Conservation (phyloP, 1,284 basidiomycete species). For the Kwoniella shivajii region DNA sequence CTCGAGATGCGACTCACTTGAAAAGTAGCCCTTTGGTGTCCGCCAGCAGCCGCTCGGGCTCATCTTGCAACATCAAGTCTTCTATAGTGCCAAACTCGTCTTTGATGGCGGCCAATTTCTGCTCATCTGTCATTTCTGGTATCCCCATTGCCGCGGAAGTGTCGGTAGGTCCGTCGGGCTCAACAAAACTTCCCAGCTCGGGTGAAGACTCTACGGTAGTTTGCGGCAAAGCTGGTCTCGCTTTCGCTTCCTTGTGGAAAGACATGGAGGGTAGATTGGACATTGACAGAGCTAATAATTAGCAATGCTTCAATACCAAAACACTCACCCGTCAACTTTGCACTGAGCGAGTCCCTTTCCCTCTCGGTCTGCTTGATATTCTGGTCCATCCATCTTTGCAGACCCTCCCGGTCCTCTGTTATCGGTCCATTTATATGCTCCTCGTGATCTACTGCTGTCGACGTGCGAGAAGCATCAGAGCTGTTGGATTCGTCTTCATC, state of each 20-base stretch:
- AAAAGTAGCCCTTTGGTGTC: slow-evolving; percentile 59
- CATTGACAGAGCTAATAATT: slow-evolving; percentile 28
- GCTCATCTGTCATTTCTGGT: slow-evolving; percentile 34
- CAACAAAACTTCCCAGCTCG: slow-evolving; percentile 10
- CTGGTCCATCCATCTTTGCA: slow-evolving; percentile 29
- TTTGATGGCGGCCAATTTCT: slow-evolving; percentile 49
- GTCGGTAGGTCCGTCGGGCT: background rate
- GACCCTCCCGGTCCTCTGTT: background rate
- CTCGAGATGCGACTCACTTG: slow-evolving; percentile 35
- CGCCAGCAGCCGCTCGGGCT: slow-evolving; percentile 61
- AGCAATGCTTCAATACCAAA: background rate
- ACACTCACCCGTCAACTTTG: slow-evolving; percentile 31
- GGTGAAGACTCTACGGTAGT: slow-evolving; percentile 1
- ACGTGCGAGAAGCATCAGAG: background rate
- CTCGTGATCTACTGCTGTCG: slow-evolving; percentile 1
- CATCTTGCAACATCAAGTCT: slow-evolving; percentile 56
- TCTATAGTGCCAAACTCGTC: slow-evolving; percentile 53
- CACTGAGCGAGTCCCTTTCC: slow-evolving; percentile 22
- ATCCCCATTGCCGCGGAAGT: slow-evolving; percentile 7
- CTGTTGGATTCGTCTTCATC: slow-evolving; percentile 21
- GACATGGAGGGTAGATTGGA: slow-evolving; percentile 23
- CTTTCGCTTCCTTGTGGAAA: background rate
- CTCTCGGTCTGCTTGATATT: slow-evolving; percentile 13
- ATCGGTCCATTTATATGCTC: background rate
- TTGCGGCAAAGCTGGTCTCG: slow-evolving; percentile 8